These are phyloP conservation scores for Mucuna pruriens DNA, from an alignment of 306 rosid genomes.

Conservation along the genomic window DNA sequence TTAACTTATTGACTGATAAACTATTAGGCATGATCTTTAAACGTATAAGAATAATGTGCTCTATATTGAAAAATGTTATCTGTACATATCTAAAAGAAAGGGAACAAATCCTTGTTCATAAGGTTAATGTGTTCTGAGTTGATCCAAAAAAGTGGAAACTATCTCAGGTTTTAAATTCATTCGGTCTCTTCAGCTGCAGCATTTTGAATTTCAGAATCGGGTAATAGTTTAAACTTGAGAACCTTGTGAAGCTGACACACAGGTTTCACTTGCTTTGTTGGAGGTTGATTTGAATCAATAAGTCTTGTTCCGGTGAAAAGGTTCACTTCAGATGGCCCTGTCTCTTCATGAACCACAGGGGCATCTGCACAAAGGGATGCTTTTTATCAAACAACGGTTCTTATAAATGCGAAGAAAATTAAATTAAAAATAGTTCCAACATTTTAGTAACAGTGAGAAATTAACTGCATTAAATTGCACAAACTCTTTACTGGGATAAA, in stretches of 20 bases:
- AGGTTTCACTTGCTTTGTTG: slow-evolving; percentile 67
- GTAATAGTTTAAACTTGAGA: slow-evolving; percentile 67
- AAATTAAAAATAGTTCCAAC: background rate
- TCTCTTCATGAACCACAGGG: slow-evolving; percentile 68
- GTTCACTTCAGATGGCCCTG: slow-evolving; percentile 70
- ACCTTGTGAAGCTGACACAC: slow-evolving; percentile 60
- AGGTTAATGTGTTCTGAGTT: background rate
- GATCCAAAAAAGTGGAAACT: background rate
- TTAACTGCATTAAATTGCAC: background rate
- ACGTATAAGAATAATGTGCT: background rate
- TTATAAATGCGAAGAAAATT: slow-evolving; percentile 8
- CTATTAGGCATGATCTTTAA: background rate
- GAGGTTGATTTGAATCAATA: slow-evolving; percentile 62
- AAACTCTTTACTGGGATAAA: slow-evolving; percentile 7
- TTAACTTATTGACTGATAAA: background rate
- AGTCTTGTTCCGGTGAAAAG: slow-evolving; percentile 60
- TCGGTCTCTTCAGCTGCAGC: slow-evolving; percentile 36
- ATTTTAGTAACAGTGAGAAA: too few relatives aligned
- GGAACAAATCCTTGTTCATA: background rate
- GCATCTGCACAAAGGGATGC: slow-evolving; percentile 49
- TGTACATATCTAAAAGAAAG: background rate
- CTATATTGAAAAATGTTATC: background rate
- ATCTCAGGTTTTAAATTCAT: slow-evolving; percentile 18
- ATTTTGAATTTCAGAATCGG: slow-evolving; percentile 50
- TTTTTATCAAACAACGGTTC: slow-evolving; percentile 26